Evolutionary conservation across 768 basidiomycete genomes (phyloP).

Genomic region (Sistotremastrum suecicum): DNA sequence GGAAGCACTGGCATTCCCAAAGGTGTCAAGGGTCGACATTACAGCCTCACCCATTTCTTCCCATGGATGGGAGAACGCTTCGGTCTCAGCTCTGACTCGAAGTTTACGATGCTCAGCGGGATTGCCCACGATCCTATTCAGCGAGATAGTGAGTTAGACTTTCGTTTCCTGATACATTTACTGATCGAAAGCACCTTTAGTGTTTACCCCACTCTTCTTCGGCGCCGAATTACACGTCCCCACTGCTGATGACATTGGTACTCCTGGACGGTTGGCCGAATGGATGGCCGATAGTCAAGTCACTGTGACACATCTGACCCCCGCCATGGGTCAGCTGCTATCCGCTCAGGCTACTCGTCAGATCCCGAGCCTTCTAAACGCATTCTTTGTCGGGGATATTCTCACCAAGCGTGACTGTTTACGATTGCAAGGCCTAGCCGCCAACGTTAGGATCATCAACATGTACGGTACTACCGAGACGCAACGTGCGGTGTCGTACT

Average conservation of each 20-base stretch:
- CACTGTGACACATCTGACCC: constrained; percentile 95
- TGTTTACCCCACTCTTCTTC: constrained; percentile 97
- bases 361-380: constrained; percentile 75
- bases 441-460: constrained; percentile 90
- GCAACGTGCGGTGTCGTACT: constrained; percentile 96
- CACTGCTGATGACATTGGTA: constrained; percentile 92
- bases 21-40: constrained; percentile 92
- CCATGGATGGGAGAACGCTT: constrained; percentile 97
- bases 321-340: constrained; percentile 97
- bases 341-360: constrained; percentile 73
- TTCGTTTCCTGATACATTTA: background rate
- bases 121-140: constrained; percentile 99
- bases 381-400: constrained; percentile 99
- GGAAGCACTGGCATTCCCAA: constrained; percentile 98
- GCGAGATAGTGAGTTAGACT: constrained; percentile 70
- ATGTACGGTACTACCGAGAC: constrained; percentile 99
- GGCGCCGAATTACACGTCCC: constrained; percentile 93
- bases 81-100: constrained; percentile 53
- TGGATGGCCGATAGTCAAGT: constrained; percentile 94
- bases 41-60: constrained; percentile 96
- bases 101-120: constrained; percentile 96
- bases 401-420: constrained; percentile 96
- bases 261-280: constrained; percentile 88
- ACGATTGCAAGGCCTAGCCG: constrained; percentile 82
- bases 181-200: constrained; percentile 24